phyloP scores from a whole-genome alignment of 1,284 basidiomycete species.

The Hymenochaete sp. region DNA sequence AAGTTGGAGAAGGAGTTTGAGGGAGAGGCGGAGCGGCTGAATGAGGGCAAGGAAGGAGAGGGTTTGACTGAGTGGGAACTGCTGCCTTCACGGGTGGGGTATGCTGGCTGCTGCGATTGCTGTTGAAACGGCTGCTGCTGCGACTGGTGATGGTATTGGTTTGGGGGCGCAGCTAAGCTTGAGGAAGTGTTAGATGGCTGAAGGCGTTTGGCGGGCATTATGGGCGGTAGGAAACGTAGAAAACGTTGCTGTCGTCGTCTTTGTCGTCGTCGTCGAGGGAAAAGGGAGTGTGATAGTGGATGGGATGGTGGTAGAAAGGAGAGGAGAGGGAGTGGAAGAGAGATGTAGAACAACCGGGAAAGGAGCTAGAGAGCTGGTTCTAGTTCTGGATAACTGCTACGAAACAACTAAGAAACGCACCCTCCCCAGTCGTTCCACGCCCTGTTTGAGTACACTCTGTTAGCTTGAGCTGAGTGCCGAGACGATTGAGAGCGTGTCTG shows the following conservation, averaged over 20 bases:
- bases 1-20: conserved; percentile 34
- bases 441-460: no score
- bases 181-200: conserved; percentile 12
- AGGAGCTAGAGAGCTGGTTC: no score
- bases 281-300: not conserved
- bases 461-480: no score
- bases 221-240: not conserved
- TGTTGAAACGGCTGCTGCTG: conserved; percentile 10
- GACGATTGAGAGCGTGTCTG: no score
- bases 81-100: not conserved
- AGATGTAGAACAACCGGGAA: not conserved
- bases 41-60: conserved; percentile 19
- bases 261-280: not conserved
- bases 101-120: no score
- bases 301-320: not conserved
- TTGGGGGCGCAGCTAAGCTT: conserved; percentile 7
- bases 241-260: not conserved
- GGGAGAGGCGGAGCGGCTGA: conserved; percentile 29
- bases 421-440: no score
- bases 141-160: conserved; percentile 2
- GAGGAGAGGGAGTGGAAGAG: not conserved
- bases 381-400: no score
- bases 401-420: no score
- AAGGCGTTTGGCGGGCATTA: conserved; percentile 11
- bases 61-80: conserved; percentile 2